Conservation (phyloP, 345 rosid genomes). For the Alliaria petiolata region DNA sequence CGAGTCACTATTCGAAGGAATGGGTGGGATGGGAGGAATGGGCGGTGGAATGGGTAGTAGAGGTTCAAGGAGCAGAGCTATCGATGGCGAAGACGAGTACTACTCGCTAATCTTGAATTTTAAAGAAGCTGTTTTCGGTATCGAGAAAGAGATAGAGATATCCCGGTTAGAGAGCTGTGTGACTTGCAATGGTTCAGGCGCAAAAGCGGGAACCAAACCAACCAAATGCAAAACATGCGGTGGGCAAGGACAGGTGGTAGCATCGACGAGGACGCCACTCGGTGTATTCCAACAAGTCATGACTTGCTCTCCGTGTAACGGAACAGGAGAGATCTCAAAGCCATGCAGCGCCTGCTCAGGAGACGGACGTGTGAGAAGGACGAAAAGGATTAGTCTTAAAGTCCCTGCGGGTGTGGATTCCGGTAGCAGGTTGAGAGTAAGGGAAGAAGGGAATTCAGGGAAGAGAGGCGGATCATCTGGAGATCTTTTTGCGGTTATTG, state of each 20-base stretch:
- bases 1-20: constrained; percentile 84
- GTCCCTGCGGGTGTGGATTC: constrained; percentile 96
- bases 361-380: constrained; percentile 83
- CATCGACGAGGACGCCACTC: constrained; percentile 86
- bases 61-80: constrained; percentile 72
- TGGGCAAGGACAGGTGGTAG: constrained; percentile 95
- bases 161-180: constrained; percentile 81
- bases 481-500: constrained; percentile 80
- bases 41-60: constrained; percentile 75
- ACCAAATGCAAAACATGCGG: constrained; percentile 83
- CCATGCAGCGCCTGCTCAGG: constrained; percentile 85
- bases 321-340: constrained; percentile 72
- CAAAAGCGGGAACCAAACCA: constrained; percentile 80
- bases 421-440: constrained; percentile 90
- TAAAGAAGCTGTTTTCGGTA: constrained; percentile 93
- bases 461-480: constrained; percentile 91
- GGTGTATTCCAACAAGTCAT: constrained; percentile 99
- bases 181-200: constrained; percentile 90
- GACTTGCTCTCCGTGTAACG: constrained; percentile 83
- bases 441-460: constrained; percentile 95
- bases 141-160: constrained; percentile 92
- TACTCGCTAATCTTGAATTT: constrained; percentile 72
- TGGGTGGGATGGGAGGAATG: constrained; percentile 81
- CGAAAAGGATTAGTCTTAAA: constrained; percentile 87
- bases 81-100: constrained; percentile 90